These are phyloP conservation scores for Solanum gracilifrons DNA, from an alignment of 257 asterid species.

Conservation along the genomic window DNA sequence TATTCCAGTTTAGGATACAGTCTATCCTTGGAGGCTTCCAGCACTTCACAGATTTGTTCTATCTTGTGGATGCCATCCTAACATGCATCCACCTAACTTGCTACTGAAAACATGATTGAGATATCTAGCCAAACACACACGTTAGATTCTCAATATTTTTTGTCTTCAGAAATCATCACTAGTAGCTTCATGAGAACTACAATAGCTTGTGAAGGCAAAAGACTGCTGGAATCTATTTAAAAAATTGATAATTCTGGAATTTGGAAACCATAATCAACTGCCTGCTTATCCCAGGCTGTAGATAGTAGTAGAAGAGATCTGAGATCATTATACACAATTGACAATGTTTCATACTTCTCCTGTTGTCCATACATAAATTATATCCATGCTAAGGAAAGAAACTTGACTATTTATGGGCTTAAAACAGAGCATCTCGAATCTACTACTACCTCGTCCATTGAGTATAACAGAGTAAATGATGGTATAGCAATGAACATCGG, in stretches of 20 bases:
- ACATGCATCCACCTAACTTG: background rate
- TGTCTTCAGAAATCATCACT: background rate
- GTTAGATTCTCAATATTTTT: background rate
- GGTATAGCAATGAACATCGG: no score
- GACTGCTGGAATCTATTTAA: background rate
- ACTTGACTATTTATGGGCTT: background rate
- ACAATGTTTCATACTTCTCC: background rate
- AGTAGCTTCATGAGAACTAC: background rate
- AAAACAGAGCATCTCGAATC: background rate
- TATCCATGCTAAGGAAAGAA: background rate
- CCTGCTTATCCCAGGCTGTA: background rate
- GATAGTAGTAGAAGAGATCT: background rate
- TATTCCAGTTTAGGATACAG: background rate
- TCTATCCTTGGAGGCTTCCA: background rate
- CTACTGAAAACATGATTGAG: background rate
- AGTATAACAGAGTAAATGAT: no score
- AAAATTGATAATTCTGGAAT: background rate
- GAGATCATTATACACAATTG: background rate
- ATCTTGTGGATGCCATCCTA: background rate
- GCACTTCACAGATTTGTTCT: background rate
- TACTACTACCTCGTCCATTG: no score
- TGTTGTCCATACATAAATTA: background rate
- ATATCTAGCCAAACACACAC: background rate
- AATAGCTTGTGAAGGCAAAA: background rate
- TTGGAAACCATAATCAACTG: background rate